Base-by-base conservation (phyloP, 2,329 filamentous ascomycete genomes). In the Pleurostoma richardsiae region DNA sequence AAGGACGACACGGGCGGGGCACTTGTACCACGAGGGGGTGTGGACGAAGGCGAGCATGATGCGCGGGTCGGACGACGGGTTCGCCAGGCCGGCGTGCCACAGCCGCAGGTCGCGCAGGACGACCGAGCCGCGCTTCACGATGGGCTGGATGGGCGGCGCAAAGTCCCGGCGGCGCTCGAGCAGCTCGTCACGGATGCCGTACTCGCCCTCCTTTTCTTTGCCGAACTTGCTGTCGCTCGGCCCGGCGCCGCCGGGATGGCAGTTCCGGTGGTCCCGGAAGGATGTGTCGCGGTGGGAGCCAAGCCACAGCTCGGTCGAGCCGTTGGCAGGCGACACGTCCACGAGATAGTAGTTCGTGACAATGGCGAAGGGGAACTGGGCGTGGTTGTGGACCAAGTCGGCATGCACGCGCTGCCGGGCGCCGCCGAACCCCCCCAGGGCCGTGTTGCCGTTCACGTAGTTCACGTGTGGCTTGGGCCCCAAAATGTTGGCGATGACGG, bases 11-110 rank as follows among this genome's bases (percentile, higher is more conserved):
- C 44, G 8, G 27, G 42, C 46, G 29, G 50, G 51, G 46, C 44
- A 51, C 42, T 44, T 47, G 45, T 44, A 51, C 49, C 43, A 45
- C 43, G 42, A 50, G 8, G 46, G 46, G 6, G 47, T 49, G 11
- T 49, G 43, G 7, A 54, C 44, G 41, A 56, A 52, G 4, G 54
- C 53, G n/a, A 56, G 47, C 53, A 56, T 55, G 40, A 56, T 54
- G 28, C 53, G 44, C 10, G 49, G 42, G 29, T 53, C 46, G 10
- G 30, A 6, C 3, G 45, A 45, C 2, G 52, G 48, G 30, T 55
- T 55, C 3, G 53, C 39, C 42, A 54, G 44, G n/a, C 53, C 53
- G 3, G 53, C 53, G 41, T 55, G 52, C 53, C 53, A 55, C 19
- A 55, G 45, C 7, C 53, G 31, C 27, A 55, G 43, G 42, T 55